Base-by-base conservation (phyloP, 192 early-diverging fungal species). In the Backusella westeae region DNA sequence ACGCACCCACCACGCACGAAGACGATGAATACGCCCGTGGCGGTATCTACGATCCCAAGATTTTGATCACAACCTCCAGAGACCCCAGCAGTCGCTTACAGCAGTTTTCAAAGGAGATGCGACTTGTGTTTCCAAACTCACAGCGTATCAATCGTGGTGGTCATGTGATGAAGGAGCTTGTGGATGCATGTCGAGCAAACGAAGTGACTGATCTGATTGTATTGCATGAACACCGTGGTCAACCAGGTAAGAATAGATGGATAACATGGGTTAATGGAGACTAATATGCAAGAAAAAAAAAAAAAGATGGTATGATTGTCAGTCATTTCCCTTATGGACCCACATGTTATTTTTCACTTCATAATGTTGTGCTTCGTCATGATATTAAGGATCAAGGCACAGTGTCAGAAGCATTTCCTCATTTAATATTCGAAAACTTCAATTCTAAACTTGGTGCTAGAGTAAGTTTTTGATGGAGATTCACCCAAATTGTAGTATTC, bases 61-160 rank as follows among this genome's bases (percentile, higher is more conserved):
- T 99, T 19, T 83, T 99, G 21, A 94, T 99, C 71, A 99, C 98
- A 26, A 99, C 98, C 7, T 97, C 96, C 17, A 87, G 97, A 72
- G 96, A 98, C 73, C 96, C 98, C 23, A 94, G 91, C 82, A 91
- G 92, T 75, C 91, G 97, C 56, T 88, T 99, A 77, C 90, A 92
- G 79, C 96, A 97, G 85, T 99, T 99, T 84, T 89, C 96, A 77
- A 99, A 99, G 85, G 98, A 99, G 85, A 95, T 99, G 91, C 90
- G 95, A 15, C 89, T 97, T 46, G 87, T 97, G 15, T 93, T 99
- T 72, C 98, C 98, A 63, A 97, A 97, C 83, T 94, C 97, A 63
- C 97, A 98, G 82, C 90, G 96, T 78, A 96, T 99, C 81, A 99
- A 99, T 86, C 92, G 98, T 79, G 98, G 98, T 81, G 93, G 91